These are phyloP conservation scores for Hordeum vulgare DNA, from an alignment of 176 grass and related monocot genomes.

Conservation along the genomic window DNA sequence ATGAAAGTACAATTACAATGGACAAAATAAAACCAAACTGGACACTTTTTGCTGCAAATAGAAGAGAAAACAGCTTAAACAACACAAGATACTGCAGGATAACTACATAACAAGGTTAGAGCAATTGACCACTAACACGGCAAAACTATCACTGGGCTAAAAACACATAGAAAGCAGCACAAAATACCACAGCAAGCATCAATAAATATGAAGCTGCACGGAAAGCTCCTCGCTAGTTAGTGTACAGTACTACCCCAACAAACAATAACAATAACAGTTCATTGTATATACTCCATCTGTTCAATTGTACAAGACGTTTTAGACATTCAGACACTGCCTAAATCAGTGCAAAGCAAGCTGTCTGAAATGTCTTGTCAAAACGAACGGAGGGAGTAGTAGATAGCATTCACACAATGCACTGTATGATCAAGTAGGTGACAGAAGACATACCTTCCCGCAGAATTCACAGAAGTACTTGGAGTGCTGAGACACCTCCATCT, in stretches of 20 bases:
- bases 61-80: neutral
- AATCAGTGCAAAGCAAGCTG: no score
- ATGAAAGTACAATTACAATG: neutral
- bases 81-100: neutral
- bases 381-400: no score
- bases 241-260: neutral
- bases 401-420: neutral
- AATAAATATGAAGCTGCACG: neutral
- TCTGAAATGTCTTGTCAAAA: no score
- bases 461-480: slow-evolving; percentile 97
- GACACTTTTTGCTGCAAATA: neutral
- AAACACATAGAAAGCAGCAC: neutral
- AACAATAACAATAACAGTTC: neutral
- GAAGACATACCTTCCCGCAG: slow-evolving; percentile 62
- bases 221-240: neutral
- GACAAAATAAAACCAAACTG: neutral
- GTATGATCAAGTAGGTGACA: neutral
- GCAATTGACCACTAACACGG: neutral
- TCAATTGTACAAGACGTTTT: no score
- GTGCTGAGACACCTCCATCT: slow-evolving; percentile 95
- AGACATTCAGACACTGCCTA: no score
- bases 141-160: neutral
- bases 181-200: neutral
- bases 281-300: no score
- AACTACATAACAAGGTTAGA: neutral